Conservation (phyloP, 1,284 basidiomycete species). For the Sutorius eximius region DNA sequence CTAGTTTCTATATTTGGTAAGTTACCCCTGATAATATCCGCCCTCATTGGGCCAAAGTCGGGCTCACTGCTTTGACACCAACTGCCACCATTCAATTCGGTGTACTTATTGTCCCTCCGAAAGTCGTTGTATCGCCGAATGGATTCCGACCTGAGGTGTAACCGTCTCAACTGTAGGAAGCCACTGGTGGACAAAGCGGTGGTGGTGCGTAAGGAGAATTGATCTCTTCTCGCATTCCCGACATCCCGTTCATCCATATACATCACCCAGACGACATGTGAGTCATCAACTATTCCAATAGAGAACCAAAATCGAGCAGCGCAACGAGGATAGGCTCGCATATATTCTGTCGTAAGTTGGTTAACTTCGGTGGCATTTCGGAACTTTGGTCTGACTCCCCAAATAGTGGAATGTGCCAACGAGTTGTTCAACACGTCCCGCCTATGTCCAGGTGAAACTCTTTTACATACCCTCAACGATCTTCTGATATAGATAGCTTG, state of each 20-base stretch:
- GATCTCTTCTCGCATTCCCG: constrained; percentile 32
- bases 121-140: constrained; percentile 23
- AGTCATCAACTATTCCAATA: constrained; percentile 17
- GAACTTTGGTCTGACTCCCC: not conserved
- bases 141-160: constrained; percentile 65
- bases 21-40: constrained; percentile 4
- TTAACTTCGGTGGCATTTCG: not conserved
- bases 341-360: constrained; percentile 72
- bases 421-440: constrained; percentile 74
- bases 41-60: no score
- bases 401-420: constrained; percentile 78
- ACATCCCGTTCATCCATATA: constrained; percentile 1
- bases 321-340: constrained; percentile 55
- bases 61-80: not conserved
- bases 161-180: constrained; percentile 68
- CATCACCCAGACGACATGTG: constrained; percentile 47
- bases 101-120: not conserved
- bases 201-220: constrained; percentile 52
- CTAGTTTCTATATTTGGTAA: constrained; percentile 13
- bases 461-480: not conserved
- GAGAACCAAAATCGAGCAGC: constrained; percentile 20
- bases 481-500: constrained; percentile 52
- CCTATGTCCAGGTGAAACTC: constrained; percentile 64
- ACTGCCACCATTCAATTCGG: not conserved
- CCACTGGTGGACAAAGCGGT: constrained; percentile 73